Percentiles rank a stretch among this genome's conserved stretches.
These are phyloP conservation scores for Beauveria brongniartii DNA, from an alignment of 2,329 filamentous ascomycete genomes.

Conservation along the genomic window DNA sequence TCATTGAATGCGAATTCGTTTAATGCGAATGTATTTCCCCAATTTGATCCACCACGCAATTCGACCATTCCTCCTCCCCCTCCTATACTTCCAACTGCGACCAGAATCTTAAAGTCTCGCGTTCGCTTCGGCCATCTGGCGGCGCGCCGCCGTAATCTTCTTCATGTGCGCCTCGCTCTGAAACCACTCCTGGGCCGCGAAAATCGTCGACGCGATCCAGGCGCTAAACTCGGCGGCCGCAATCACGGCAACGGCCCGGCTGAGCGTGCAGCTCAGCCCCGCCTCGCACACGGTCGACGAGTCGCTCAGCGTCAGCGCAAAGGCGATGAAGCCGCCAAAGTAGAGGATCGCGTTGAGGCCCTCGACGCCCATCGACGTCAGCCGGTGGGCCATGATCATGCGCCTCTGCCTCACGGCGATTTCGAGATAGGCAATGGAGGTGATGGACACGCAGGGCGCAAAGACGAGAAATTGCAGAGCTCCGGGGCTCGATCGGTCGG, in stretches of 20 bases:
- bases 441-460: slow-evolving; percentile 42
- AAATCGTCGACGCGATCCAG: slow-evolving; percentile 42
- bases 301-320: slow-evolving; percentile 47
- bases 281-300: slow-evolving; percentile 34
- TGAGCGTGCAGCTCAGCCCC: slow-evolving; percentile 47
- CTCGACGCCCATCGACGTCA: slow-evolving; percentile 41
- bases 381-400: slow-evolving; percentile 40
- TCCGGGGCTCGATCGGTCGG: slow-evolving; percentile 43
- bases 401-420: slow-evolving; percentile 29
- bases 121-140: slow-evolving; percentile 30
- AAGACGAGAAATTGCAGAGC: slow-evolving; percentile 53
- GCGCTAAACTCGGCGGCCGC: slow-evolving; percentile 44
- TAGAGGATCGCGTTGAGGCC: slow-evolving; percentile 46
- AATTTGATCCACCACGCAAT: neutral
- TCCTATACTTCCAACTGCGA: too few relatives aligned
- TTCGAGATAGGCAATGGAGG: slow-evolving; percentile 48
- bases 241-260: slow-evolving; percentile 46
- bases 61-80: neutral
- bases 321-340: slow-evolving; percentile 51
- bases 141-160: slow-evolving; percentile 18
- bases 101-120: neutral
- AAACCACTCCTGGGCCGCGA: slow-evolving; percentile 41
- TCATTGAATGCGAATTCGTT: too few relatives aligned
- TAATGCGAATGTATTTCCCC: neutral
- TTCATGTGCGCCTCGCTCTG: slow-evolving; percentile 29